Evolutionary conservation across 495 filamentous ascomycete species (phyloP).

Genomic region (Lentithecium fluviatile): DNA sequence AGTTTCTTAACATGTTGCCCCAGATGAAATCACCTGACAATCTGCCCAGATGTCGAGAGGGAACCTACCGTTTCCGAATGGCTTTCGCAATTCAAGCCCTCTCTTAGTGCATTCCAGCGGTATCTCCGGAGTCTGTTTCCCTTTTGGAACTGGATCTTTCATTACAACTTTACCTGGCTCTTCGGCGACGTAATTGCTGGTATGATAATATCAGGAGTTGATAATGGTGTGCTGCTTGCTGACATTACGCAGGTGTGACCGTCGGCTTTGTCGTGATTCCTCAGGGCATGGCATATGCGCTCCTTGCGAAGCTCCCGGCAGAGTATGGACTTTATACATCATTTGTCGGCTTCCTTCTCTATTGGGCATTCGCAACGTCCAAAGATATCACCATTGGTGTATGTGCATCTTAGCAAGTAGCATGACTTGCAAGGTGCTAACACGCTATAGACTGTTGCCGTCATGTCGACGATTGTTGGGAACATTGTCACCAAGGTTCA

Average conservation of each 20-base stretch:
- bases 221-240: background rate
- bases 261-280: conserved; percentile 94
- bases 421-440: background rate
- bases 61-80: conserved; percentile 75
- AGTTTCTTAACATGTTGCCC: background rate
- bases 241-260: conserved; percentile 65
- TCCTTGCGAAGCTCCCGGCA: conserved; percentile 70
- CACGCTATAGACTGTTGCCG: conserved; percentile 74
- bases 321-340: conserved; percentile 93
- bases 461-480: conserved; percentile 87
- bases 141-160: conserved; percentile 79
- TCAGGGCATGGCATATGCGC: conserved; percentile 95
- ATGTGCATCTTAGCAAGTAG: conserved; percentile 42
- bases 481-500: conserved; percentile 67
- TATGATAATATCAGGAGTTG: conserved; percentile 43
- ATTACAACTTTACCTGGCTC: conserved; percentile 89
- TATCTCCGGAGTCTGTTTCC: conserved; percentile 78
- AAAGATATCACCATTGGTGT: conserved; percentile 98
- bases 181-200: conserved; percentile 87
- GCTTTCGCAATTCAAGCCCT: conserved; percentile 61
- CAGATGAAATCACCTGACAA: background rate
- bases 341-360: conserved; percentile 92
- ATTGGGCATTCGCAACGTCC: conserved; percentile 98
- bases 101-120: conserved; percentile 47
- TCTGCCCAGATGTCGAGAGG: conserved; percentile 67